Conservation (phyloP, 192 early-diverging fungal genomes). For the Chytriomyces hyalinus region DNA sequence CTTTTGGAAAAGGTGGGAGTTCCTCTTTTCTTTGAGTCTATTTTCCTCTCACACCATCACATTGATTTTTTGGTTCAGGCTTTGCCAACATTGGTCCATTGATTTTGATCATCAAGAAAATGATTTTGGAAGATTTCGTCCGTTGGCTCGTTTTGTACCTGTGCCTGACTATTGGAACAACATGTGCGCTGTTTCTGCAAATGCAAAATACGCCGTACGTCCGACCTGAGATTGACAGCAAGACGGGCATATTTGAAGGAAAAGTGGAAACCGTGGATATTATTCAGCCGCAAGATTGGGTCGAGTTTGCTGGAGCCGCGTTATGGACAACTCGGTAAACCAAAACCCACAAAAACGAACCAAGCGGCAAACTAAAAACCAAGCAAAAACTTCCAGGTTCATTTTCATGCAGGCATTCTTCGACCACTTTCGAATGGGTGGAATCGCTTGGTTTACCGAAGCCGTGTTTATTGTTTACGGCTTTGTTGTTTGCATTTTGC, state of each 20-base stretch:
- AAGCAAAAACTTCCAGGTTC: not conserved
- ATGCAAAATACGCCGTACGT: conserved; percentile 25
- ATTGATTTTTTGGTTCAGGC: not conserved
- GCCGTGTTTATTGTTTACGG: conserved; percentile 26
- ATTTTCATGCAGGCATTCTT: conserved; percentile 12
- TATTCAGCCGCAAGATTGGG: conserved; percentile 20
- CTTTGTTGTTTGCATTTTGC: conserved; percentile 19
- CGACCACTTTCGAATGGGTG: conserved; percentile 14
- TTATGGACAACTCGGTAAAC: conserved; percentile 30
- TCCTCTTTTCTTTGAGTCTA: not conserved
- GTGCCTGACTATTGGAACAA: conserved; percentile 22
- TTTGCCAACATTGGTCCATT: conserved; percentile 21
- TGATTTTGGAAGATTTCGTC: conserved; percentile 31
- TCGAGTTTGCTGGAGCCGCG: conserved; percentile 21
- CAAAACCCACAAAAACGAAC: conserved; percentile 9
- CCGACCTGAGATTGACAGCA: conserved; percentile 3
- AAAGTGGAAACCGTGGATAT: not conserved
- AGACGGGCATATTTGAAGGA: conserved; percentile 7
- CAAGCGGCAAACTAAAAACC: conserved; percentile 7
- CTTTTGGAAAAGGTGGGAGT: conserved; percentile 23
- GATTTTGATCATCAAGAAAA: conserved; percentile 29
- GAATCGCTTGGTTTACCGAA: conserved; percentile 28
- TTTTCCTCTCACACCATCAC: not conserved
- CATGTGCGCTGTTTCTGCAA: conserved; percentile 34
- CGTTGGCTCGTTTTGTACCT: conserved; percentile 7